A percentile compares a stretch with the other conserved stretches of the same genome.
phyloP scores from a whole-genome alignment of 208 protist genomes.

The Spironucleus salmonicida region DNA sequence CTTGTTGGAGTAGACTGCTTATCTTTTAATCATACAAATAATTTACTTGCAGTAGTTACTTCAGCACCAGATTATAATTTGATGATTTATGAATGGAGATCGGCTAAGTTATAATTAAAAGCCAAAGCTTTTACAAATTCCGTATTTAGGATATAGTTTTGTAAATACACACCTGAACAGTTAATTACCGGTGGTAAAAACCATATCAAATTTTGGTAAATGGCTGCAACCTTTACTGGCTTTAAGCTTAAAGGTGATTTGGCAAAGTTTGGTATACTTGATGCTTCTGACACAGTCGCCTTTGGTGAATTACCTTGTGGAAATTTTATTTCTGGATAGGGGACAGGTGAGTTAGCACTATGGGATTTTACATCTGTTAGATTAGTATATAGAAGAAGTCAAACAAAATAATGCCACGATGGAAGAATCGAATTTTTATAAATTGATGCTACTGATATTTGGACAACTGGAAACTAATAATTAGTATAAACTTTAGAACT shows the following conservation, averaged over 20 bases:
- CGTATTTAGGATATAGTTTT: not conserved
- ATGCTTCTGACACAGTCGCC: not conserved
- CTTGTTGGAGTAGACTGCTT: not conserved
- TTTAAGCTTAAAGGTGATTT: constrained; percentile 19
- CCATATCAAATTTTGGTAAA: constrained; percentile 27
- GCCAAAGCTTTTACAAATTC: not conserved
- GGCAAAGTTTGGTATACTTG: constrained; percentile 19
- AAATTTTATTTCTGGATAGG: constrained; percentile 4
- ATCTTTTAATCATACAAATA: constrained; percentile 8
- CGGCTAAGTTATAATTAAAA: not conserved
- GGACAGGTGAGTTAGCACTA: constrained; percentile 13
- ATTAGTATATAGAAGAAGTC: not conserved
- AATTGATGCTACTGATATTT: not conserved
- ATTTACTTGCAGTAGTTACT: constrained; percentile 2
- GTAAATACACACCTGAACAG: not conserved
- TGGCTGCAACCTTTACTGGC: constrained; percentile 15
- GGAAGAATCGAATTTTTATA: constrained; percentile 15
- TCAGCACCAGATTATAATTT: not conserved
- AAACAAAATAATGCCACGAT: not conserved
- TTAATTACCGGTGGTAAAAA: not conserved
- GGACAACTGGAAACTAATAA: no score
- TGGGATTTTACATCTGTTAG: not conserved
- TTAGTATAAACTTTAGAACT: no score
- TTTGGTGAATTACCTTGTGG: not conserved
- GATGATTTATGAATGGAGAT: not conserved